Evolutionary conservation across 2,329 filamentous ascomycete genomes (phyloP), one percentile per base, ranked within the genome.

Genomic region (Laburnicola sp.): DNA sequence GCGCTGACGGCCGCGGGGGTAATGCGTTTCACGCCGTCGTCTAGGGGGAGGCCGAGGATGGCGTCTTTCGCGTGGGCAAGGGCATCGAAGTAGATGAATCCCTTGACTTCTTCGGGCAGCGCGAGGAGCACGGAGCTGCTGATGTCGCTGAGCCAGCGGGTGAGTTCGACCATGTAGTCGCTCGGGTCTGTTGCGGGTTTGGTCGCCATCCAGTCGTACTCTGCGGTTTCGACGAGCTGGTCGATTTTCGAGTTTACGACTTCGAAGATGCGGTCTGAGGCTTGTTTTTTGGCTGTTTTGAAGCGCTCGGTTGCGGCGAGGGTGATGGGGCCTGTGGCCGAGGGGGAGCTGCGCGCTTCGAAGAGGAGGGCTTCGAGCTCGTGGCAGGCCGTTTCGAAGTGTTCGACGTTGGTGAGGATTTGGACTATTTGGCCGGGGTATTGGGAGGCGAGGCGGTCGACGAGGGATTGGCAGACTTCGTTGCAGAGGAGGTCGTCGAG

Each of bases 211-310:
- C 94, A 99, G 71, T 97, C 91, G 69, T 99, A 99, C 74, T 99
- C 94, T 28, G 94, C 93, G 0, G 92, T 97, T 64, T 97, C 93
- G 48, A 99, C 89, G 8, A 99, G 82, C 69, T 99, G 94, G 67
- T 97, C 93, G 63, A 99, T 97, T 77, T 99, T 99, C 50, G 89
- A 95, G 75, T 99, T 97, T 57, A 99, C 94, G 0, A 99, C 82
- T 74, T 99, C 95, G 68, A 99, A 99, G 51, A 99, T 97, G 30
- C 95, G 88, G 75, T 97, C 96, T 69, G 97, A 93, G 0, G 94
- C 94, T 1, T 88, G 91, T 76, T 97, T 97, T 75, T 97, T 97
- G 69, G 96, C 92, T 64, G 82, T 86, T 35, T 86, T 82, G 72
- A 99, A 99, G 53, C 90, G 84, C 59, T 91, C 87, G 0, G 94